Base-by-base conservation (phyloP, 208 protist genomes). In the Crithidia sp. region DNA sequence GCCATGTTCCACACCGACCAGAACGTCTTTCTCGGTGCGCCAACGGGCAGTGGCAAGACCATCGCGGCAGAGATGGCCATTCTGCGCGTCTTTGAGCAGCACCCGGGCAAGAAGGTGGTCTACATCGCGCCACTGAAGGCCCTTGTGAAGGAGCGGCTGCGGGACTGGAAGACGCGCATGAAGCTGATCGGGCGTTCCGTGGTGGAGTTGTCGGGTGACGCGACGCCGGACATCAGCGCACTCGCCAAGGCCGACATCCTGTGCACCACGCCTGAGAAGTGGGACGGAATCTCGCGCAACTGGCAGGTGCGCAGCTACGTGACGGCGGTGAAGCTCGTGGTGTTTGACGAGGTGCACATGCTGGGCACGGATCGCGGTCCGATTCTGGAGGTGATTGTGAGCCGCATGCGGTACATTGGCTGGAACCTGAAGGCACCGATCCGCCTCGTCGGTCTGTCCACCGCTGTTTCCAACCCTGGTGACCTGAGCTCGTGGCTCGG, bases 51-150 rank as follows among this genome's bases (percentile, higher is more conserved):
- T 56, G 99, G 99, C 53, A 99, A 99, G 87, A 99, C 99, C 2
- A 86, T 99, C 52, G 91, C 94, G 14, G 98, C 99, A 10, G 99
- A 99, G 84, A 86, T 99, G 71, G 98, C 98, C 45, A 97, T 99
- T 54, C 92, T 99, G n/a, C 89, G 98, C 53, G 80, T 99, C 0
- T 96, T 96, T 70, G 91, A 94, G 74, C 77, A 92, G 78, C 87
- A 89, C 49, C 92, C 96, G 7, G 91, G 88, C 16, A 87, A 85
- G 66, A 98, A 99, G 86, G 89, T 97, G 19, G 97, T 99, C 14
- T 99, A 99, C 87, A 99, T 99, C 69, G 99, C 98, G 13, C 99
- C 99, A 28, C 85, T 99, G 37, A 99, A 99, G 86, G 99, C 99
- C 0, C 92, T 99, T 14, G 98, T 99, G 54, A 96, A 98, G 75